Base-by-base conservation (phyloP, 1,284 basidiomycete species). In the Sporisorium exsertum region DNA sequence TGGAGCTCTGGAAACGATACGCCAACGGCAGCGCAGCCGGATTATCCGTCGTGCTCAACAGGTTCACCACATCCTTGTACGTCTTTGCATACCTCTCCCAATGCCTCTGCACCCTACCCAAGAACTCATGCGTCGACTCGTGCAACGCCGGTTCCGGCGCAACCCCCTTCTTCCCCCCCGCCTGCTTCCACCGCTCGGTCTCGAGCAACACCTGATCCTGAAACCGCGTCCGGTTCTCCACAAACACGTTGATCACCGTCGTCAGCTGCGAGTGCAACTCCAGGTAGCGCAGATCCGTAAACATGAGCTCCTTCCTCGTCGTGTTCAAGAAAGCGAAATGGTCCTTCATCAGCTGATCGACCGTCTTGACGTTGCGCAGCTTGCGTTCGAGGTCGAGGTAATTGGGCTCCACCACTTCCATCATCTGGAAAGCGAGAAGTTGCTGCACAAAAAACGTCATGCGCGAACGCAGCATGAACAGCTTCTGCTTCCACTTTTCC, bases 381-480 rank as follows among this genome's bases (percentile, higher is more conserved):
- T 78, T 79, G 26, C 58, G 55, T 57, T 84, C 81, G 13, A 85
- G 69, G 9, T 84, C 77, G 29, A 72, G 53, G 65, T 81, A 84
- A 71, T 84, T 84, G 15, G 82, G 84, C 62, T 84, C 83, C 35
- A 85, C 64, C 45, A 85, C 78, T 64, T 85, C 83, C 58, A 60
- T 73, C 50, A 81, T 77, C 40, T 81, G 78, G 58, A 84, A 85
- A 1, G 82, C 83, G 1, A 84, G 72, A 22, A 84, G 72, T 51
- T 83, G 81, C 67, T 85, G 78, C 35, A 85, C 81, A 51, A 84
- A 80, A 50, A 84, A 84, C 54, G 78, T 70, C 79, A 85, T 85
- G 27, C 83, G 72, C 35, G 78, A 79, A 6, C 84, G 79, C 12
- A 85, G 72, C 53, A 71, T 62, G 58, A 82, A 83, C 7, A 84